Evolutionary conservation across 2,329 filamentous ascomycete species (phyloP), one percentile per base, ranked within the genome.

Genomic region (Dryadomyces quercus-mongolicae): DNA sequence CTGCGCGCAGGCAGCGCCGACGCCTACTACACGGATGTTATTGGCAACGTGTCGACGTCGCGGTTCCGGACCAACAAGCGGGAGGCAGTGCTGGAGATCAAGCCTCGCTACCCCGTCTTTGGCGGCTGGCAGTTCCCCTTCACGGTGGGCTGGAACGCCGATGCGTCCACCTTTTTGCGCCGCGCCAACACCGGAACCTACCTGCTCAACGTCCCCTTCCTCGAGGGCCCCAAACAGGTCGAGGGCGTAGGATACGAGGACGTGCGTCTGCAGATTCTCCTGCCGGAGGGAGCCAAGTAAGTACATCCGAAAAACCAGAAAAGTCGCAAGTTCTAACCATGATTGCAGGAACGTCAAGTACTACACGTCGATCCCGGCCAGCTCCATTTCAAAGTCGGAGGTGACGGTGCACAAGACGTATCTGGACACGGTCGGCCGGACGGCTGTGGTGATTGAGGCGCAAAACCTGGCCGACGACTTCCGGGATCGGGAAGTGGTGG

Each of bases 91-190:
- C 78, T 98, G 31, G 91, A 96, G 69, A 77, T 96, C 59, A 93
- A 91, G 75, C 93, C 93, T 20, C 82, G 93, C 52, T 98, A 95
- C 69, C 93, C 93, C n/a, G 69, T 98, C 22, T 98, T 96, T 64
- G 93, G 93, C 57, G 90, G 88, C 57, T 98, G 93, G 93, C 95
- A 95, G 70, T 97, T 96, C 71, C 93, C 88, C 60, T 98, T 97
- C 75, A 88, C 86, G 56, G 84, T 97, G 55, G 93, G 93, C 61
- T 98, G 93, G 93, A 94, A 97, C 72, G 84, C 87, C 52, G 82
- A 95, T 60, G 76, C 94, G 31, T 82, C 82, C 63, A 81, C 80
- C 55, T 93, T 88, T 67, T 67, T 98, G 60, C 84, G 88, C 62
- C 80, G 75, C 61, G 75, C 79, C 45, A 71, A 75, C 48, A 77